phyloP scores from a whole-genome alignment of 495 filamentous ascomycete genomes.

The Lindgomyces ingoldianus region DNA sequence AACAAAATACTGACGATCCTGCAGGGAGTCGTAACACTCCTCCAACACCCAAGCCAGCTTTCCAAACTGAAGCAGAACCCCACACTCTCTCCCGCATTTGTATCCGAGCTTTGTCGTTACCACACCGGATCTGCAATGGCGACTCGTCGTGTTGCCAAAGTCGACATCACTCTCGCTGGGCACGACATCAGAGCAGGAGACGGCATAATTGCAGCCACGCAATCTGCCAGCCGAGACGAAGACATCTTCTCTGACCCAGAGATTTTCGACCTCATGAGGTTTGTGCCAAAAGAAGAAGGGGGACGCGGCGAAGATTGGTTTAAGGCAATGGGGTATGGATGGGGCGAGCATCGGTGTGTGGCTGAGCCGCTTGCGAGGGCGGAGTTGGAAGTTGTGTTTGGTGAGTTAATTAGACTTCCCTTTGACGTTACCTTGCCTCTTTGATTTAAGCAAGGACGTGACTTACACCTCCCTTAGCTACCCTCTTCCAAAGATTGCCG shows the following conservation, averaged over 20 bases:
- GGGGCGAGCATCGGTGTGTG: slow-evolving; percentile 50
- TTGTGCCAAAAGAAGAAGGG: slow-evolving; percentile 12
- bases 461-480: slow-evolving; percentile 32
- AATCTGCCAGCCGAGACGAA: slow-evolving; percentile 53
- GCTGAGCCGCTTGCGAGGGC: slow-evolving; percentile 49
- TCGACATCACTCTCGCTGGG: slow-evolving; percentile 49
- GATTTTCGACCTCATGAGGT: slow-evolving; percentile 45
- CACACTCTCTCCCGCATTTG: slow-evolving; percentile 40
- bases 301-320: slow-evolving; percentile 38
- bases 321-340: slow-evolving; percentile 50
- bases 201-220: slow-evolving; percentile 52
- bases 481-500: slow-evolving; percentile 43
- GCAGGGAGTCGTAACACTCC: slow-evolving; percentile 47
- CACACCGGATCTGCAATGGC: slow-evolving; percentile 49
- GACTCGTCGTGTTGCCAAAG: slow-evolving; percentile 49
- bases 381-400: slow-evolving; percentile 47
- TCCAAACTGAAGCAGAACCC: slow-evolving; percentile 47
- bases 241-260: slow-evolving; percentile 48
- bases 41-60: slow-evolving; percentile 46
- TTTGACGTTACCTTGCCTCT: background rate
- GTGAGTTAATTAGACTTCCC: slow-evolving; percentile 35
- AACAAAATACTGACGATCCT: background rate
- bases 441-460: no score
- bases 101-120: slow-evolving; percentile 52
- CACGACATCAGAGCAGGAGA: slow-evolving; percentile 45